These are phyloP conservation scores for Salix udensis DNA, from an alignment of 345 rosid genomes.

Conservation along the genomic window DNA sequence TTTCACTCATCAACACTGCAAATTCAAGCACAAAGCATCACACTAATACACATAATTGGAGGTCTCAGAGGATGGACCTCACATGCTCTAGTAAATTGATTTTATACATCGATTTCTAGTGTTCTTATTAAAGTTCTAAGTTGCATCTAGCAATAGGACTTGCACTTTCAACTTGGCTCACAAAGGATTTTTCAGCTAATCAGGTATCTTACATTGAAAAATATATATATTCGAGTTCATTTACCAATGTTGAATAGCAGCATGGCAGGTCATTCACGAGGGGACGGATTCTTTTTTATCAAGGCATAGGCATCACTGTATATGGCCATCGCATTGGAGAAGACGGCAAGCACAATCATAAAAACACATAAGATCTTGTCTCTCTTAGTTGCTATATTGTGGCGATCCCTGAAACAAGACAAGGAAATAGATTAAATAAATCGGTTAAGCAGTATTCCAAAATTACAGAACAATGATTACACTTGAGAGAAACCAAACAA, in stretches of 20 bases:
- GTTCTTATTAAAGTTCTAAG: conserved; percentile 12
- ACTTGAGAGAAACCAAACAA: neutral
- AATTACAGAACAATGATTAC: neutral
- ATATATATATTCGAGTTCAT: neutral
- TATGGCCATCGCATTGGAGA: conserved; percentile 70
- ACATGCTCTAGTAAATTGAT: neutral
- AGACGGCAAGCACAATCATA: conserved; percentile 77
- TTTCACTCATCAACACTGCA: neutral
- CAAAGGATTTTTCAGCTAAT: conserved; percentile 3
- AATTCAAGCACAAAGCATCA: conserved; percentile 15
- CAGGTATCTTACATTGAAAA: neutral
- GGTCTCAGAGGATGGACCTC: neutral
- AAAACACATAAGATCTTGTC: conserved; percentile 57
- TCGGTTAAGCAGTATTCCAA: neutral
- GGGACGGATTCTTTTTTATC: conserved; percentile 40
- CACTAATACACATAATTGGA: conserved; percentile 5
- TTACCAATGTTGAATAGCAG: neutral
- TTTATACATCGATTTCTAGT: conserved; percentile 13
- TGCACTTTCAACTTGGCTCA: neutral
- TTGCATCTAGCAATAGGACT: conserved; percentile 1
- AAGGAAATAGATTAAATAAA: neutral
- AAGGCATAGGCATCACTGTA: conserved; percentile 68
- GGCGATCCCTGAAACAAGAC: conserved; percentile 58
- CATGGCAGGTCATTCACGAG: conserved; percentile 16
- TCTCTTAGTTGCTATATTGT: conserved; percentile 58